Evolutionary conservation across 192 early-diverging fungal species (phyloP).

Genomic region (Backusella morwellensis): DNA sequence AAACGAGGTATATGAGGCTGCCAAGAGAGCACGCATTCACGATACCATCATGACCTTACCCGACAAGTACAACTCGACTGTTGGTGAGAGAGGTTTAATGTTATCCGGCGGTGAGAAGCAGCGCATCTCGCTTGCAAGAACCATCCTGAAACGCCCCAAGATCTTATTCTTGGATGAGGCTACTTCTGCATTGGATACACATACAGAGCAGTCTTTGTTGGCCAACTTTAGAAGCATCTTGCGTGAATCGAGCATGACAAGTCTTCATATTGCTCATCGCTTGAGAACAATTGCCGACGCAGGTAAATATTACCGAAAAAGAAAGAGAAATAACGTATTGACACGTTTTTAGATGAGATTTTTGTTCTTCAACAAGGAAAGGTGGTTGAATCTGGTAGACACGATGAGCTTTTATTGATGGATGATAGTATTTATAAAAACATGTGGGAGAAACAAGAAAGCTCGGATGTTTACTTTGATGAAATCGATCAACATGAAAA

Average conservation of each 20-base stretch:
- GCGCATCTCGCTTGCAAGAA: conserved; percentile 79
- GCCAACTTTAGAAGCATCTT: conserved; percentile 86
- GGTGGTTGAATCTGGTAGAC: conserved; percentile 83
- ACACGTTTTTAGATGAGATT: conserved; percentile 67
- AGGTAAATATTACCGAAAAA: conserved; percentile 35
- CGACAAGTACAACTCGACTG: conserved; percentile 61
- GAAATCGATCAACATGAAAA: conserved; percentile 6
- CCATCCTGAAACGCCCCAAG: conserved; percentile 89
- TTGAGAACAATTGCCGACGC: conserved; percentile 88
- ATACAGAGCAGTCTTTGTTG: conserved; percentile 84
- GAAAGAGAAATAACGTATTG: not conserved
- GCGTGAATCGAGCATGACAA: conserved; percentile 70
- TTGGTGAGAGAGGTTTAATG: conserved; percentile 71
- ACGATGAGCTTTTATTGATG: conserved; percentile 67
- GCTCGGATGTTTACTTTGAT: conserved; percentile 7
- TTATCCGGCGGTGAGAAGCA: conserved; percentile 70
- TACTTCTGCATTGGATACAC: conserved; percentile 81
- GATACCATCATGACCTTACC: conserved; percentile 56
- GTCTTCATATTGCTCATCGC: conserved; percentile 93
- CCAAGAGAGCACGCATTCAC: conserved; percentile 59
- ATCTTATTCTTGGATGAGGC: conserved; percentile 94
- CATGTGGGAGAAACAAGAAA: conserved; percentile 87
- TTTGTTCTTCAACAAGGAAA: conserved; percentile 87
- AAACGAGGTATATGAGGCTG: conserved; percentile 62
- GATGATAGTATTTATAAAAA: conserved; percentile 74